These are phyloP conservation scores for Diatrype stigma DNA, from an alignment of 2,329 filamentous ascomycete genomes.

Conservation along the genomic window DNA sequence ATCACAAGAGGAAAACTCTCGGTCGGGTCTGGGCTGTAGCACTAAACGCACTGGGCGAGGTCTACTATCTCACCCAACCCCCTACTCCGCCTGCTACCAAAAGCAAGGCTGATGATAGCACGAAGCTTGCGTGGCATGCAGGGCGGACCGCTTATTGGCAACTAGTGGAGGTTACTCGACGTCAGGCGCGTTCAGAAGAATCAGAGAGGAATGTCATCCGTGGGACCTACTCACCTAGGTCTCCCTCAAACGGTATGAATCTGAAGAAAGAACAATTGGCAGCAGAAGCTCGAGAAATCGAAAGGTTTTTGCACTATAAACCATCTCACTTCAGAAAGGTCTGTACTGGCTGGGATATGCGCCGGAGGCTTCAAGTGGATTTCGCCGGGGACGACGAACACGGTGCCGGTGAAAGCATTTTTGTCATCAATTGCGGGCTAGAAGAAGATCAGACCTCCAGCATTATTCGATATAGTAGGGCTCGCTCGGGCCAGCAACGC, in stretches of 20 bases:
- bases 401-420: slow-evolving; percentile 70
- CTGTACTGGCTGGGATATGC: slow-evolving; percentile 91
- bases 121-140: slow-evolving; percentile 72
- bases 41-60: slow-evolving; percentile 89
- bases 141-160: slow-evolving; percentile 79
- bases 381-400: slow-evolving; percentile 78
- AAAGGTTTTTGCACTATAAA: slow-evolving; percentile 66
- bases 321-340: slow-evolving; percentile 74
- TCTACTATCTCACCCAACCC: slow-evolving; percentile 76
- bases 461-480: slow-evolving; percentile 41
- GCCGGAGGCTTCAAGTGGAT: slow-evolving; percentile 77
- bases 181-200: slow-evolving; percentile 67
- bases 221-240: slow-evolving; percentile 76
- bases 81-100: slow-evolving; percentile 54
- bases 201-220: slow-evolving; percentile 63
- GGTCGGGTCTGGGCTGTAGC: slow-evolving; percentile 84
- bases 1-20: slow-evolving; percentile 60
- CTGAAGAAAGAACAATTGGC: slow-evolving; percentile 65
- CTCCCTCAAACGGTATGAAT: slow-evolving; percentile 69
- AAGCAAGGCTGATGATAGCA: slow-evolving; percentile 48
- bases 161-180: slow-evolving; percentile 71
- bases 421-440: slow-evolving; percentile 71
- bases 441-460: slow-evolving; percentile 48
- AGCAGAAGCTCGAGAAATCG: slow-evolving; percentile 78
- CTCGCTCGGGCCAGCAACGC: slow-evolving; percentile 7